phyloP scores from a whole-genome alignment of 208 protist species.

The Acanthamoeba healyi region DNA sequence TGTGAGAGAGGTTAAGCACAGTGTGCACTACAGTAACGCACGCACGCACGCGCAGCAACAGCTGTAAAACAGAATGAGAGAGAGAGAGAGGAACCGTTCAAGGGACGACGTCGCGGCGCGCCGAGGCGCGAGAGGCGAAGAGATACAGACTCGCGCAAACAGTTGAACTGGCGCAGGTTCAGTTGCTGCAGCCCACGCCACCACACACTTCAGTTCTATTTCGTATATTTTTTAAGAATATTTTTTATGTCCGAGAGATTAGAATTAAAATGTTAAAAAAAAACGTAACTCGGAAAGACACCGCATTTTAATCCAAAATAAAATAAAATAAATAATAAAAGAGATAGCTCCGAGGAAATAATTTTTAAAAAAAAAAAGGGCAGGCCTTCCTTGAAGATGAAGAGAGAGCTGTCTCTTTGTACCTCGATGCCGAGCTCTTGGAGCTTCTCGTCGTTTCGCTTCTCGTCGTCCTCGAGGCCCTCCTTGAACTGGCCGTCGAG shows the following conservation, averaged over 20 bases:
- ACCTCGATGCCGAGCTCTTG: slow-evolving; percentile 49
- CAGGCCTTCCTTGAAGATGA: neutral
- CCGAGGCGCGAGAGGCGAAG: slow-evolving; percentile 35
- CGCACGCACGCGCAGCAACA: too few relatives aligned
- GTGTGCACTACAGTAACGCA: too few relatives aligned
- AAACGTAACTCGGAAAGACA: neutral
- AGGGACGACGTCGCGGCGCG: slow-evolving; percentile 1
- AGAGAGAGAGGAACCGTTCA: slow-evolving; percentile 9
- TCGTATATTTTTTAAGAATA: slow-evolving; percentile 41
- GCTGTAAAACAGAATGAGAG: neutral
- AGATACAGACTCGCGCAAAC: slow-evolving; percentile 54
- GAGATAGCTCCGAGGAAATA: neutral
- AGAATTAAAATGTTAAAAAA: neutral
- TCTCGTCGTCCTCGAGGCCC: slow-evolving; percentile 2
- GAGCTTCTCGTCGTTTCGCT: slow-evolving; percentile 18
- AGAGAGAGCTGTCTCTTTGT: too few relatives aligned
- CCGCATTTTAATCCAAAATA: neutral
- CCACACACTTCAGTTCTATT: too few relatives aligned
- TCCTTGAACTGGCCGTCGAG: slow-evolving; percentile 48
- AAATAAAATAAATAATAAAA: neutral
- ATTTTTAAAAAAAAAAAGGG: neutral
- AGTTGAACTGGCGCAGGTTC: slow-evolving; percentile 66
- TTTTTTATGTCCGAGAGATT: too few relatives aligned
- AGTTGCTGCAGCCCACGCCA: slow-evolving; percentile 16
- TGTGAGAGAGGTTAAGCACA: neutral